Percentiles rank a stretch among this genome's conserved stretches.
These are phyloP conservation scores for Fusarium papillatum DNA, from an alignment of 2,329 filamentous ascomycete species.

Conservation along the genomic window DNA sequence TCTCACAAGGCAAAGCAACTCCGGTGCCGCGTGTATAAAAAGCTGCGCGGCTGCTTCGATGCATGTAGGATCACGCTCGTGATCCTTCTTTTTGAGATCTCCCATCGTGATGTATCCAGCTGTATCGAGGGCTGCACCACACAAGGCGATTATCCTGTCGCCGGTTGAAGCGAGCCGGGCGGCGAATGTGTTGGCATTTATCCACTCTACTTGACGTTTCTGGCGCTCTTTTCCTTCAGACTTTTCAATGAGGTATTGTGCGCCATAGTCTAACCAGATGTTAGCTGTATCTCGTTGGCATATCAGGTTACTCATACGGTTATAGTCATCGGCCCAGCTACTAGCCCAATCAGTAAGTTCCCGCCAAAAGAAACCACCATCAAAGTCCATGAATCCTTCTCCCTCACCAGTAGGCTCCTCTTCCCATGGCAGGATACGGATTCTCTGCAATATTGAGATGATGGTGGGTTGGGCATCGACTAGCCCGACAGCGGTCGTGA, in stretches of 20 bases:
- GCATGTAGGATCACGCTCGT: not conserved
- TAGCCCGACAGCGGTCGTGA: constrained; percentile 8
- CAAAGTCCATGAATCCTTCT: constrained; percentile 7
- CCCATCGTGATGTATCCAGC: constrained; percentile 5
- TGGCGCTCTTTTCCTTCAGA: not conserved
- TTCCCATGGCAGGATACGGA: constrained; percentile 6
- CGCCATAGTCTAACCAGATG: not conserved
- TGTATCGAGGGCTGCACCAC: constrained; percentile 8
- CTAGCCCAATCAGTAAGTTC: constrained; percentile 11
- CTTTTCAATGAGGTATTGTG: not conserved
- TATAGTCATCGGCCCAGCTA: constrained; percentile 16
- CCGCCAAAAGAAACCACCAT: constrained; percentile 16
- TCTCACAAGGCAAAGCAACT: constrained; percentile 7
- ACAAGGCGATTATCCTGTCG: not conserved
- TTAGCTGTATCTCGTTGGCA: not conserved
- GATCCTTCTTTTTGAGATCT: not conserved
- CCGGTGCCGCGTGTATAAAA: constrained; percentile 7
- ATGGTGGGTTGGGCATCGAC: constrained; percentile 2
- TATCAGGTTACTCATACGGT: not conserved
- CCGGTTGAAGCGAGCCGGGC: constrained; percentile 9
- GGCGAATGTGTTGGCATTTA: constrained; percentile 12
- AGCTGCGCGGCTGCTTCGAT: constrained; percentile 17
- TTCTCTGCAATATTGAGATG: constrained; percentile 3
- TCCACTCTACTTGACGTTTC: not conserved
- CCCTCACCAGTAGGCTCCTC: constrained; percentile 10